A percentile compares a stretch with the other conserved stretches of the same genome.
Evolutionary conservation across 768 basidiomycete genomes (phyloP).

Genomic region (Roridomyces roridus): DNA sequence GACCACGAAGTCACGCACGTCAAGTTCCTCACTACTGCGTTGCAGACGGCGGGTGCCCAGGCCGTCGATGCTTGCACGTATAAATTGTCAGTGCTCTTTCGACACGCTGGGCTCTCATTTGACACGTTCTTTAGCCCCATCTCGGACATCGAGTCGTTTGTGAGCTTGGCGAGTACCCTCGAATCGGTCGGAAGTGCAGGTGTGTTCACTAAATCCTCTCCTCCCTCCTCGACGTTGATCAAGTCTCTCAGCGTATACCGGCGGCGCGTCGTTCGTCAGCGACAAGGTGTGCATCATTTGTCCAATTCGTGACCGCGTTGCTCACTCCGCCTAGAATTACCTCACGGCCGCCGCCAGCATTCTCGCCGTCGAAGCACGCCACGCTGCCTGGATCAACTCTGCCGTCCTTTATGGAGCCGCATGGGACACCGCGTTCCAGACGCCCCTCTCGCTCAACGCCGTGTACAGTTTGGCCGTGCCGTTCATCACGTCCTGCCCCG

Average conservation of each 20-base stretch:
- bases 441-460: slow-evolving; percentile 46
- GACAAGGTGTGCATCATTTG: slow-evolving; percentile 25
- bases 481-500: slow-evolving; percentile 62
- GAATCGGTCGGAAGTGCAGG: slow-evolving; percentile 58
- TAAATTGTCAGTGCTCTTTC: slow-evolving; percentile 31
- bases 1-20: slow-evolving; percentile 61
- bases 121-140: slow-evolving; percentile 39
- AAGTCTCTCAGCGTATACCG: slow-evolving; percentile 53
- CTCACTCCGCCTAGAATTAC: slow-evolving; percentile 39
- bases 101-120: neutral
- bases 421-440: slow-evolving; percentile 58
- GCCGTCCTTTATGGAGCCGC: slow-evolving; percentile 45
- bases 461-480: slow-evolving; percentile 44
- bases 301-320: neutral
- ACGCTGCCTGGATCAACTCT: slow-evolving; percentile 53
- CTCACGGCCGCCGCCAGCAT: slow-evolving; percentile 65
- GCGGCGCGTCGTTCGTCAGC: slow-evolving; percentile 52
- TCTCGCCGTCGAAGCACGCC: slow-evolving; percentile 60
- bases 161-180: slow-evolving; percentile 49
- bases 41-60: slow-evolving; percentile 31
- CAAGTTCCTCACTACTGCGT: slow-evolving; percentile 38
- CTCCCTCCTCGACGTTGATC: too few species aligned
- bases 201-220: too few species aligned
- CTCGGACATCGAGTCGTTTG: slow-evolving; percentile 50
- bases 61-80: slow-evolving; percentile 45